phyloP scores from a whole-genome alignment of 495 filamentous ascomycete species.

The Penicillium dipodomyicola region DNA sequence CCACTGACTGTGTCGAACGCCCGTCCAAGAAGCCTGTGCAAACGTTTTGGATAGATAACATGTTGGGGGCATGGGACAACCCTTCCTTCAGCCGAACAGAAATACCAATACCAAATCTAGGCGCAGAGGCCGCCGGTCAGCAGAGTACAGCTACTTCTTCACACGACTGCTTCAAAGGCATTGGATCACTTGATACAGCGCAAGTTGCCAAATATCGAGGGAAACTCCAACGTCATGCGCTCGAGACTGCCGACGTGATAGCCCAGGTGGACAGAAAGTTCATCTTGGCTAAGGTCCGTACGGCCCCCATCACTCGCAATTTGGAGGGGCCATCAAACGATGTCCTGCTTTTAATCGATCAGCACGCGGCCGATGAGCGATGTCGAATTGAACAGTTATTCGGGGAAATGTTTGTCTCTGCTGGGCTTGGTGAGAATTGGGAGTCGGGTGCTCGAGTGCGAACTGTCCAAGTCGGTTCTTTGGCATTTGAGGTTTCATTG shows the following conservation, averaged over 20 bases:
- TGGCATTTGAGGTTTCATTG: constrained; percentile 59
- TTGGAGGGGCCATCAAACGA: constrained; percentile 4
- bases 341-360: constrained; percentile 77
- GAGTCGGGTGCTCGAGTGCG: constrained; percentile 16
- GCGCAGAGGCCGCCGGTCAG: constrained; percentile 10
- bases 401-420: constrained; percentile 37
- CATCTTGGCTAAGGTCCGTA: constrained; percentile 63
- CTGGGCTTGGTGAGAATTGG: not conserved
- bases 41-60: constrained; percentile 37
- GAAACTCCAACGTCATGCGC: constrained; percentile 63
- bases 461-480: constrained; percentile 46
- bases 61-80: constrained; percentile 56
- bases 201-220: constrained; percentile 39
- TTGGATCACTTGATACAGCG: constrained; percentile 15
- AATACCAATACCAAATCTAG: constrained; percentile 43
- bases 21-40: constrained; percentile 13
- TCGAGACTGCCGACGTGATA: constrained; percentile 65
- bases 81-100: constrained; percentile 58
- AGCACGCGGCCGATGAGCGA: constrained; percentile 92
- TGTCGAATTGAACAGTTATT: constrained; percentile 74
- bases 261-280: constrained; percentile 89
- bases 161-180: constrained; percentile 15
- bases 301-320: not conserved
- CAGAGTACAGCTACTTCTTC: not conserved
- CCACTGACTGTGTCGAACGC: not conserved